Percentiles rank a stretch among this genome's conserved stretches.
Conservation (phyloP, 495 filamentous ascomycete genomes). For the Friedmanniomyces endolithicus region DNA sequence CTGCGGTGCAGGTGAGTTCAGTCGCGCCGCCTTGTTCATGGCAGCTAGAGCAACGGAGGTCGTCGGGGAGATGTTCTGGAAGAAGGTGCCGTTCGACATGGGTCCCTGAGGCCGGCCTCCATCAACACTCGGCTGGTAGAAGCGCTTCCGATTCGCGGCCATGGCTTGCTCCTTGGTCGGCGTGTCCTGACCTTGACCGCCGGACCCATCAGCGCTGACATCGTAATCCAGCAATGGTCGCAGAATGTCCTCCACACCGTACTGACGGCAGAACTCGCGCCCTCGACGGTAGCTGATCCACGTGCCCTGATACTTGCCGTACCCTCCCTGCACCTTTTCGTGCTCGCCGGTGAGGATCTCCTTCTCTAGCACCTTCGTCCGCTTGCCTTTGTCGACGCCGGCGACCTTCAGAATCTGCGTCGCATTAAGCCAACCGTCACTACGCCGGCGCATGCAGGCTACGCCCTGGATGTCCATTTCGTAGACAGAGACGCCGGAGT, state of each 20-base stretch:
- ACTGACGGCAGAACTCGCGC: constrained; percentile 82
- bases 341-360: constrained; percentile 92
- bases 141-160: constrained; percentile 87
- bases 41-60: constrained; percentile 85
- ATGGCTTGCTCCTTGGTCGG: constrained; percentile 99
- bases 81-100: constrained; percentile 67
- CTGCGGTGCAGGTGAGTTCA: constrained; percentile 69
- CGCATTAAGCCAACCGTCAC: constrained; percentile 86
- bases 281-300: constrained; percentile 91
- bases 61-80: constrained; percentile 88
- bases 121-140: constrained; percentile 66
- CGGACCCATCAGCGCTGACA: constrained; percentile 62
- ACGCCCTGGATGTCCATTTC: constrained; percentile 92
- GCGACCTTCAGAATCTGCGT: constrained; percentile 95
- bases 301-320: constrained; percentile 96
- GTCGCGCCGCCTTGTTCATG: constrained; percentile 77
- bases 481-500: constrained; percentile 89
- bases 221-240: constrained; percentile 79
- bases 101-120: constrained; percentile 43
- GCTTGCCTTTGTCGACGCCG: constrained; percentile 88
- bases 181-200: constrained; percentile 53
- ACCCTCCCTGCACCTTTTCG: constrained; percentile 96
- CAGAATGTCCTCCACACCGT: constrained; percentile 81
- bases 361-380: constrained; percentile 94
- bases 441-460: constrained; percentile 85